phyloP scores from a whole-genome alignment of 1,139 yeast genomes.

The Debaryomyces nepalensis region DNA sequence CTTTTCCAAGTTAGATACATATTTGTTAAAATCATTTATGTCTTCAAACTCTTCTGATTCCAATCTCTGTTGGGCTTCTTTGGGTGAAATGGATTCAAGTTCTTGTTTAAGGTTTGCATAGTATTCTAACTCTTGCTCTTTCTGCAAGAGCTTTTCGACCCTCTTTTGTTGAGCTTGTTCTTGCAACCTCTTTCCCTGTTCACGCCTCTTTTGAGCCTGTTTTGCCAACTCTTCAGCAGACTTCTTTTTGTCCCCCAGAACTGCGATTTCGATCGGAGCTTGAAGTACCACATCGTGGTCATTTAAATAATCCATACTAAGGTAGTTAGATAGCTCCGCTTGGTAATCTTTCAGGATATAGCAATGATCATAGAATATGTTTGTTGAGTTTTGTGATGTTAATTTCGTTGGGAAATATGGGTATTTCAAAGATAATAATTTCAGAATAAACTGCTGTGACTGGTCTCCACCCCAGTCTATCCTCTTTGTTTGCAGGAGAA shows the following conservation, averaged over 20 bases:
- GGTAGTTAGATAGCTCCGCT: conserved; percentile 58
- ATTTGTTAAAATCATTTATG: conserved; percentile 70
- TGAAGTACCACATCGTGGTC: conserved; percentile 75
- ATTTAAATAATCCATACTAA: conserved; percentile 69
- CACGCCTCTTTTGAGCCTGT: conserved; percentile 80
- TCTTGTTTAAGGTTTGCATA: conserved; percentile 62
- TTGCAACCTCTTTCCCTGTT: conserved; percentile 86
- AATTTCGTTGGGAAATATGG: conserved; percentile 88
- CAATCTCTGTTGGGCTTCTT: conserved; percentile 48
- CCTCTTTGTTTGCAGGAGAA: conserved; percentile 72
- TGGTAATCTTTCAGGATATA: conserved; percentile 74
- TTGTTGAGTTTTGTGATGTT: conserved; percentile 63
- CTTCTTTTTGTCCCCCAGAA: conserved; percentile 64
- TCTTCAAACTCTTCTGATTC: conserved; percentile 81
- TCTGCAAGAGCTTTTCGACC: conserved; percentile 75
- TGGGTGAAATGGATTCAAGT: conserved; percentile 52
- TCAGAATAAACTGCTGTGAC: conserved; percentile 65
- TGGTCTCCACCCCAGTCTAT: conserved; percentile 93
- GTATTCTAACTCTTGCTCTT: conserved; percentile 80
- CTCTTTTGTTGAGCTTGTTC: conserved; percentile 91
- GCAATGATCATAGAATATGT: conserved; percentile 75
- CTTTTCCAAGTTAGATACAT: conserved; percentile 67
- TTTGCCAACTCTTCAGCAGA: conserved; percentile 80
- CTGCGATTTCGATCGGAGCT: conserved; percentile 66
- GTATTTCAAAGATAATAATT: conserved; percentile 75